phyloP scores from a whole-genome alignment of 1,284 basidiomycete species.

The Rhodotorula sp. region DNA sequence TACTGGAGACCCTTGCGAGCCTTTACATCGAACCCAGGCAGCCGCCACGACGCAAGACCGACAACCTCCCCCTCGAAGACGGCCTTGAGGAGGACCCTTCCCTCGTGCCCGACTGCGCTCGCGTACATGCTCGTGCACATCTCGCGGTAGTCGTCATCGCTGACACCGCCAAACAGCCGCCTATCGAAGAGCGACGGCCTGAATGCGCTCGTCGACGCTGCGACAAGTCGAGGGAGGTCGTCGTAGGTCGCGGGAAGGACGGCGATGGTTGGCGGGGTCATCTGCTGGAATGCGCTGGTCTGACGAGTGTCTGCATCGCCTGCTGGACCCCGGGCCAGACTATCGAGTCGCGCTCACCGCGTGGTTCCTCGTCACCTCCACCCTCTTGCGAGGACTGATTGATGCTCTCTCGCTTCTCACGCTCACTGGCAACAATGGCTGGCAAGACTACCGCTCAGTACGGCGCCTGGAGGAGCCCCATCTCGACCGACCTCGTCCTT shows the following conservation, averaged over 20 bases:
- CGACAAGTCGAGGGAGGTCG: background rate
- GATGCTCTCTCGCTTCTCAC: background rate
- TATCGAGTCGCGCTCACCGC: too few relatives aligned
- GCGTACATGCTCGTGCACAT: background rate
- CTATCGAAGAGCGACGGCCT: background rate
- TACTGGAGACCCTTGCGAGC: background rate
- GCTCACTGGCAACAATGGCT: background rate
- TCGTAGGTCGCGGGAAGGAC: background rate
- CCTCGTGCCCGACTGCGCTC: background rate
- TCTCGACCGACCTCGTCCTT: constrained; percentile 58
- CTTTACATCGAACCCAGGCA: background rate
- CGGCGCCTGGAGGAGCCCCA: constrained; percentile 63
- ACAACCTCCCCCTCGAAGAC: background rate
- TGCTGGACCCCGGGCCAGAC: background rate
- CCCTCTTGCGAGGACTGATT: too few relatives aligned
- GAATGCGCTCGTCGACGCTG: background rate
- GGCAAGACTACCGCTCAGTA: constrained; percentile 53
- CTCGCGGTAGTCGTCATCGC: background rate
- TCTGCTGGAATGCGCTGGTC: background rate
- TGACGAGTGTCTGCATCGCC: background rate
- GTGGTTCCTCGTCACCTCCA: background rate
- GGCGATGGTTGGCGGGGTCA: background rate
- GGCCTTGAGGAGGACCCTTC: constrained; percentile 9
- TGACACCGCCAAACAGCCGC: constrained; percentile 2
- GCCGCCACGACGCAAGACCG: background rate